Percentiles rank a stretch among this genome's conserved stretches.
phyloP scores from a whole-genome alignment of 768 basidiomycete genomes.

The Pulveroboletus sp. region DNA sequence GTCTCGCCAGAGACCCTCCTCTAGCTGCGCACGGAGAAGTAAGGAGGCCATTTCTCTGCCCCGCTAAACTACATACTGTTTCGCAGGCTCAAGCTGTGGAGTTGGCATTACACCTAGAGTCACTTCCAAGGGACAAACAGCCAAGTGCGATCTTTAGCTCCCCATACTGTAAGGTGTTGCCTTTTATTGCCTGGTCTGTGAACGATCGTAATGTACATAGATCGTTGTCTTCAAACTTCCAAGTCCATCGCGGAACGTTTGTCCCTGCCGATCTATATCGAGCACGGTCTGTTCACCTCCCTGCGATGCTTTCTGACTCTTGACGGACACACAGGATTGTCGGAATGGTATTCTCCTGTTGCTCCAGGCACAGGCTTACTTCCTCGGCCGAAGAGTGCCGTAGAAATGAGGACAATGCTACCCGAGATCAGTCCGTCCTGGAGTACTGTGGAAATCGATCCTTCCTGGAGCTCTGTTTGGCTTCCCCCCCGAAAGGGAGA shows the following conservation, averaged over 20 bases:
- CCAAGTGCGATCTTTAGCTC: conserved; percentile 83
- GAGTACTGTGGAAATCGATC: conserved; percentile 57
- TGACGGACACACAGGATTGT: conserved; percentile 42
- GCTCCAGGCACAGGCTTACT: conserved; percentile 64
- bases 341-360: conserved; percentile 79
- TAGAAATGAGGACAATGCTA: conserved; percentile 47
- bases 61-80: neutral
- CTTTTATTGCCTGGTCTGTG: neutral
- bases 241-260: conserved; percentile 59
- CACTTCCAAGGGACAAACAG: conserved; percentile 57
- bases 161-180: conserved; percentile 59
- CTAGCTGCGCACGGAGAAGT: conserved; percentile 71
- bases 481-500: conserved; percentile 74
- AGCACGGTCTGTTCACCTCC: conserved; percentile 53
- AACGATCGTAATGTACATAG: conserved; percentile 31
- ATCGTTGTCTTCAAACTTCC: conserved; percentile 84
- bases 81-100: conserved; percentile 67
- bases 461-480: conserved; percentile 59
- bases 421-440: conserved; percentile 60
- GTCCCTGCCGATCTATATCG: conserved; percentile 65
- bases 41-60: neutral
- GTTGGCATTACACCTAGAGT: conserved; percentile 57
- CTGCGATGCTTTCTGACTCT: conserved; percentile 6
- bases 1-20: conserved; percentile 68
- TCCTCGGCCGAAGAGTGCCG: conserved; percentile 62